Conservation (phyloP, 108 stramenopile species). For the Fistulifera solaris region DNA sequence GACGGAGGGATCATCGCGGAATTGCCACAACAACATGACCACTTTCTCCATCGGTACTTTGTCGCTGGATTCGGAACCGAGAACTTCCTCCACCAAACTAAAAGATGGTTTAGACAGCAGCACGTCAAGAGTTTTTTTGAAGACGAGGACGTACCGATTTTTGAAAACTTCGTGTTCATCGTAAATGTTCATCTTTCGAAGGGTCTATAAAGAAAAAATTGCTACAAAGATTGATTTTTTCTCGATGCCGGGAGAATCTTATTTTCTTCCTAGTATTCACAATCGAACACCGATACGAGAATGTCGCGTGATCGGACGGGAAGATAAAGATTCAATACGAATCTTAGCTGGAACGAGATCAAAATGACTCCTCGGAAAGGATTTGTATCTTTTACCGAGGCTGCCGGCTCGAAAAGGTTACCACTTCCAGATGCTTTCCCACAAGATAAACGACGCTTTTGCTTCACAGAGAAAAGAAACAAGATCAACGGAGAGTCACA, state of each 20-base stretch:
- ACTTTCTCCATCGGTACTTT: constrained; percentile 93
- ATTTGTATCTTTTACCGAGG: too few relatives aligned
- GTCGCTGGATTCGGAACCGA: constrained; percentile 54
- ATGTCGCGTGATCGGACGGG: neutral
- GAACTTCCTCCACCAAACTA: constrained; percentile 75
- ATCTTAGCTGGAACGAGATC: too few relatives aligned
- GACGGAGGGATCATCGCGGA: constrained; percentile 83
- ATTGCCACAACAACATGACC: constrained; percentile 92
- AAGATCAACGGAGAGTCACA: neutral
- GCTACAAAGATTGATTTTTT: too few relatives aligned
- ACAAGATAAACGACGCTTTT: neutral
- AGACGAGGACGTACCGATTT: constrained; percentile 4
- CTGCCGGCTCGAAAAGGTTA: too few relatives aligned
- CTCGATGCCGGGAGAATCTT: too few relatives aligned
- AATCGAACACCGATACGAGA: neutral
- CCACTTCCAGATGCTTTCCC: too few relatives aligned
- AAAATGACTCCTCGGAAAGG: too few relatives aligned
- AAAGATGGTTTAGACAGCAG: too few relatives aligned
- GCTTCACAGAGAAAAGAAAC: neutral
- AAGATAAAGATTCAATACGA: neutral
- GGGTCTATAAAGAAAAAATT: too few relatives aligned
- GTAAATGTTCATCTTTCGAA: neutral
- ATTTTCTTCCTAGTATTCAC: too few relatives aligned
- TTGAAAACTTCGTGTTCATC: constrained; percentile 10
- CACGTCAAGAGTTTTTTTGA: too few relatives aligned